Evolutionary conservation across 2,329 filamentous ascomycete genomes (phyloP), one percentile per base, ranked within the genome.

Genomic region (Aspergillus sp.): DNA sequence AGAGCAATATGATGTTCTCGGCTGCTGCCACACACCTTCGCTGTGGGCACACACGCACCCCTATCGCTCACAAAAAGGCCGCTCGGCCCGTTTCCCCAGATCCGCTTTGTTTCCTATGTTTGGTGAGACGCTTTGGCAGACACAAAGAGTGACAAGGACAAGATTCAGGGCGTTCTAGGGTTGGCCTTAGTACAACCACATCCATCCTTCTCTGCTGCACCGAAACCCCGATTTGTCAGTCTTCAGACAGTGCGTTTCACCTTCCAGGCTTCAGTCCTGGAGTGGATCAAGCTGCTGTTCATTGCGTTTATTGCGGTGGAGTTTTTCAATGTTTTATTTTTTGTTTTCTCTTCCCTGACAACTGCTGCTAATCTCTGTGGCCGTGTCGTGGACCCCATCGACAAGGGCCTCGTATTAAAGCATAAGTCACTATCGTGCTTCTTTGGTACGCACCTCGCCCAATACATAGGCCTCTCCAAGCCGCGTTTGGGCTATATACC

Each of bases 31-130:
- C 51, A 50, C 51, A 52, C 49, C 45, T 44, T 49, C 37, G 33
- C 44, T 51, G 43, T 37, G 46, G 35, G 44, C 49, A 51, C 50
- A 47, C 52, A 54, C n/a, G 6, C n/a, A 6, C 32, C 40, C 26
- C 49, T 39, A 42, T 38, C 39, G 46, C 51, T 57, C 53, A 49
- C 50, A 49, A 58, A 51, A 49, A 42, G 43, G 52, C 53, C 49
- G 43, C 48, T 51, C 56, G 55, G 53, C 51, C 58, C 50, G 49
- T 56, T 52, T 58, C 57, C 55, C 52, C 53, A 55, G 58, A 52
- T 57, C 53, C 48, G 54, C 47, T 50, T 50, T 48, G 43, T 53
- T 50, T 43, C 37, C 36, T 38, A 33, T 43, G 19, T 33, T 41
- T 33, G 26, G 36, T 19, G 19, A 19, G 19, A 19, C 19, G 19